Percentiles rank a stretch among this genome's conserved stretches.
These are phyloP conservation scores for Gynandropsis gynandra DNA, from an alignment of 345 rosid species.

Conservation along the genomic window DNA sequence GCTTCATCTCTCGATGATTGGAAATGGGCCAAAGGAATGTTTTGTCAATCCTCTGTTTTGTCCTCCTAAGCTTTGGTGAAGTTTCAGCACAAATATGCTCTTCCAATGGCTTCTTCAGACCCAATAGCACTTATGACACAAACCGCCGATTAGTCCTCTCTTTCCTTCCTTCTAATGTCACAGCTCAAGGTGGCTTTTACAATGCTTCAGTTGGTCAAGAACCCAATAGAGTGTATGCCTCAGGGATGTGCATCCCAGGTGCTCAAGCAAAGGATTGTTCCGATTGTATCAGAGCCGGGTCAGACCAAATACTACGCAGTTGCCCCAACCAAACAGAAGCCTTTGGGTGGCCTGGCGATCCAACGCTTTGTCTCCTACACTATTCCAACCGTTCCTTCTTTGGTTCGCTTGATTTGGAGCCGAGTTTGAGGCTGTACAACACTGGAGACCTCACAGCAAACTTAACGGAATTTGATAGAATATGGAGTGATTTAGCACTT, in stretches of 20 bases:
- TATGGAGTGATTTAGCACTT: constrained; percentile 7
- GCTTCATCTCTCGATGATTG: too few species aligned
- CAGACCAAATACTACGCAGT: background rate
- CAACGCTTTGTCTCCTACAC: constrained; percentile 20
- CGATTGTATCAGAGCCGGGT: constrained; percentile 18
- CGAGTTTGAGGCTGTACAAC: background rate
- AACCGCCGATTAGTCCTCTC: background rate
- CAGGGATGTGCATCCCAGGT: constrained; percentile 16
- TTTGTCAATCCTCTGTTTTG: too few species aligned
- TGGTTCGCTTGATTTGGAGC: background rate
- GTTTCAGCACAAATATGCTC: too few species aligned
- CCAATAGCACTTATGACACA: too few species aligned
- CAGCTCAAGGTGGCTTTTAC: constrained; percentile 8
- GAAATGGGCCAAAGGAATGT: too few species aligned
- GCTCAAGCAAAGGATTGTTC: constrained; percentile 8
- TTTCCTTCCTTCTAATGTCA: constrained; percentile 3
- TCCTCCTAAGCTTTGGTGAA: too few species aligned
- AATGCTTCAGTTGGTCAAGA: constrained; percentile 3
- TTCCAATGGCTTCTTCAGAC: too few species aligned
- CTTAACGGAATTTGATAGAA: constrained; percentile 7
- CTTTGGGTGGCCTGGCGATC: constrained; percentile 21
- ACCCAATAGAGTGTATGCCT: constrained; percentile 27
- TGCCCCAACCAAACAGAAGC: constrained; percentile 23
- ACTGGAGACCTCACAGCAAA: background rate
- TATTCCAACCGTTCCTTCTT: constrained; percentile 17